phyloP scores from a whole-genome alignment of 2,329 filamentous ascomycete species.

The Hymenoscyphus repandus region DNA sequence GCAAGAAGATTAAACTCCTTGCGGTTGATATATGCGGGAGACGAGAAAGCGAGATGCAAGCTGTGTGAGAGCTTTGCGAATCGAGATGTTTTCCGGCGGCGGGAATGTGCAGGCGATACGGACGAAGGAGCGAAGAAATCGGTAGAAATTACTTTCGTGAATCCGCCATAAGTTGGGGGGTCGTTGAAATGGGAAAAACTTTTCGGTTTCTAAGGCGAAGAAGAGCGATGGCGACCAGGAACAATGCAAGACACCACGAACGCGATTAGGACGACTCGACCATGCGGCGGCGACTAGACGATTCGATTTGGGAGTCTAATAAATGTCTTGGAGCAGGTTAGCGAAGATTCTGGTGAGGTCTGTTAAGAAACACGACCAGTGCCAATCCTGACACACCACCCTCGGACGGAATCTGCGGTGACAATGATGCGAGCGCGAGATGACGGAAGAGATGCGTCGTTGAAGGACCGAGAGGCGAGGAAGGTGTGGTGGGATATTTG shows the following conservation, averaged over 20 bases:
- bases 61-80: conserved; percentile 13
- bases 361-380: background rate
- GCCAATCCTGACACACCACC: conserved; percentile 2
- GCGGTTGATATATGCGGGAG: conserved; percentile 10
- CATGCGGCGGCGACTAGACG: conserved; percentile 21
- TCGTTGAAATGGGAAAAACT: conserved; percentile 9
- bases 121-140: conserved; percentile 19
- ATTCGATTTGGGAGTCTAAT: background rate
- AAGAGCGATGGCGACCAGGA: conserved; percentile 9
- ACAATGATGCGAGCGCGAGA: conserved; percentile 4
- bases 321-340: background rate
- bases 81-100: conserved; percentile 13
- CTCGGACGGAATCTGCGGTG: background rate
- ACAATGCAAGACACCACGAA: conserved; percentile 24
- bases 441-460: background rate
- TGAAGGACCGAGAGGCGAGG: background rate
- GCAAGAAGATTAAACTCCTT: conserved; percentile 25
- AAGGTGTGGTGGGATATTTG: background rate
- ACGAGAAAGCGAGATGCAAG: conserved; percentile 12
- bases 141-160: conserved; percentile 23
- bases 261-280: conserved; percentile 21
- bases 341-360: background rate
- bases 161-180: conserved; percentile 26
- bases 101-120: conserved; percentile 9
- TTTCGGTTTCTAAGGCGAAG: conserved; percentile 6